Percentiles rank a stretch among this genome's conserved stretches.
phyloP scores from a whole-genome alignment of 164 flowering plant genomes.

The Aristolochia contorta region DNA sequence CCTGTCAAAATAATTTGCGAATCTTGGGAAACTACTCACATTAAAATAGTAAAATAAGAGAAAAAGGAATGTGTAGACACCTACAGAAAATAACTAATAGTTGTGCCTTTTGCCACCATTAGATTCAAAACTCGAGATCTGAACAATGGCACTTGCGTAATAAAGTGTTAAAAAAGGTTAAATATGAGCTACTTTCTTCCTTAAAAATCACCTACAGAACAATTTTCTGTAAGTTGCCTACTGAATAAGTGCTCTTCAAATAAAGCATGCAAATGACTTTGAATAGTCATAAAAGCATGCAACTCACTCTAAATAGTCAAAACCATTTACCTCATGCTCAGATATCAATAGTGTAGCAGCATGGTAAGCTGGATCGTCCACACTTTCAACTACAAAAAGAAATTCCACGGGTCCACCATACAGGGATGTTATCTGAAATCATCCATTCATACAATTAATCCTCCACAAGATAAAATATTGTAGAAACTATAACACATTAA shows the following conservation, averaged over 20 bases:
- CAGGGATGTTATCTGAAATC: conserved; percentile 76
- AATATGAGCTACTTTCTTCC: too few relatives aligned
- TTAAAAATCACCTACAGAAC: too few relatives aligned
- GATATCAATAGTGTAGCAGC: conserved; percentile 50
- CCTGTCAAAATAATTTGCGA: not conserved
- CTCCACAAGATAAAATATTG: not conserved
- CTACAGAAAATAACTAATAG: too few relatives aligned
- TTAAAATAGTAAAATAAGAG: not conserved
- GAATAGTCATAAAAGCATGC: too few relatives aligned
- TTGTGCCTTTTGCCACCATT: too few relatives aligned
- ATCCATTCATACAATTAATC: not conserved
- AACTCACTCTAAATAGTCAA: not conserved
- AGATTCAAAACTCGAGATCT: too few relatives aligned
- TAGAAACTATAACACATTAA: not conserved
- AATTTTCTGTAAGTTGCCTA: too few relatives aligned
- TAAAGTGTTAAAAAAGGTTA: too few relatives aligned
- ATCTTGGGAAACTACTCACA: not conserved
- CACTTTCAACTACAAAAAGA: conserved; percentile 85
- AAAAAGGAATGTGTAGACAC: too few relatives aligned
- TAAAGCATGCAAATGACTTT: too few relatives aligned
- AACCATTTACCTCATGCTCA: conserved; percentile 45
- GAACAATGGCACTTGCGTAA: too few relatives aligned
- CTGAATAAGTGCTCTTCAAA: too few relatives aligned
- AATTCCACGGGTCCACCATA: conserved; percentile 96
- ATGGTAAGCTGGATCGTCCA: conserved; percentile 87